Base-by-base conservation (phyloP, 2,329 filamentous ascomycete species). In the Diaporthe humulicola region DNA sequence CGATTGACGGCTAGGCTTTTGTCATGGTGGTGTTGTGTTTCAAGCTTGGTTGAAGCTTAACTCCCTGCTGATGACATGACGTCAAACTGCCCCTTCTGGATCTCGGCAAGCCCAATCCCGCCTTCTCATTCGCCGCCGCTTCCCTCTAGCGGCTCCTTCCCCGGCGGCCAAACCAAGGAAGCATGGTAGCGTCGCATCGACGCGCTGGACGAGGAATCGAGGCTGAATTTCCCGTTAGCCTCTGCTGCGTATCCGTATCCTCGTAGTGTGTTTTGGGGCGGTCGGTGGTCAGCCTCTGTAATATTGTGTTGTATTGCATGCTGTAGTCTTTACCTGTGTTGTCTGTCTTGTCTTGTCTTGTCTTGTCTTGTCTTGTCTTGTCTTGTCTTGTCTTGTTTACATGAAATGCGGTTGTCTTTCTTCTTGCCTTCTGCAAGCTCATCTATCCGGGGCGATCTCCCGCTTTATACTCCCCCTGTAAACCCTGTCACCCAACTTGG, bases 21-120 rank as follows among this genome's bases (percentile, higher is more conserved):
- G 64, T 69, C 64, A 69, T 69, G 64, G 30, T 67, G 60, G 64
- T 67, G 45, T 38, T 54, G 61, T 66, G 64, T 69, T 69, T 69
- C 64, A 69, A 69, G 64, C 45, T 54, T 54, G 64, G 45, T 69
- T 33, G 45, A 67, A 67, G 64, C 64, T 67, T 67, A 54, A 54
- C 48, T 40, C 45, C 33, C 33, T 28, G 64, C 33, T 38, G 48
- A 17, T n/a, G 48, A 14, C 64, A 69, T 69, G 64, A 69, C 64
- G 64, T 54, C 64, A 69, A 42, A 54, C 48, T 69, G 64, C 64
- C 64, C 64, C 45, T 69, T 69, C 64, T 69, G 64, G 64, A 52
- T 54, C 48, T 54, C 48, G 64, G 64, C 45, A 54, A 54, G 33
- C 64, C 48, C 22, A 54, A 54, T 69, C 9, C 33, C 33, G 45